Conservation (phyloP, 1,284 basidiomycete species). For the Mycena sp. region DNA sequence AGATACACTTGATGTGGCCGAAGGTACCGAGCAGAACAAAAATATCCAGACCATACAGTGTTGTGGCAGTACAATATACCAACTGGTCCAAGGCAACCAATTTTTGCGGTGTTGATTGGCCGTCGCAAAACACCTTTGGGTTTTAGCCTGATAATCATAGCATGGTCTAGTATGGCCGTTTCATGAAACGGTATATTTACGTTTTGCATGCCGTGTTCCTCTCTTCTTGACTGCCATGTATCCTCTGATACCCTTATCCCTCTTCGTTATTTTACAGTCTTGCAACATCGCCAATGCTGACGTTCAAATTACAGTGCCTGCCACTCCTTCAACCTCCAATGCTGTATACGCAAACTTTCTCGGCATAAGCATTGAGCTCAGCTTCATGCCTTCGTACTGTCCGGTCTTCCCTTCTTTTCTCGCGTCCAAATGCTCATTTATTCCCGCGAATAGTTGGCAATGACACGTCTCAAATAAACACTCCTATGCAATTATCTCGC, state of each 20-base stretch:
- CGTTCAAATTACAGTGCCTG: conserved; percentile 27
- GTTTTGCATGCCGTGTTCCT: background rate
- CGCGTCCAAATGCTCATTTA: too few relatives aligned
- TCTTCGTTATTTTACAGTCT: conserved; percentile 6
- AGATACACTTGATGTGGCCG: too few relatives aligned
- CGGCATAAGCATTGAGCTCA: conserved; percentile 54
- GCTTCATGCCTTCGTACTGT: conserved; percentile 52
- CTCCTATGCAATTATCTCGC: conserved; percentile 49
- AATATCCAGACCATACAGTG: too few relatives aligned
- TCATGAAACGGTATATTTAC: background rate
- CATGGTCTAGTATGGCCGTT: too few relatives aligned
- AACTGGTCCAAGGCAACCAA: too few relatives aligned
- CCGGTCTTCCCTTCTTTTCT: conserved; percentile 6
- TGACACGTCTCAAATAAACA: conserved; percentile 48
- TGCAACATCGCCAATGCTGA: conserved; percentile 10
- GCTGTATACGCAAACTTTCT: conserved; percentile 50
- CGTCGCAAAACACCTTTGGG: background rate
- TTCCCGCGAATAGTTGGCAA: conserved; percentile 49
- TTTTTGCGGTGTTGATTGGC: background rate
- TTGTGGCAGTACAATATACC: too few relatives aligned
- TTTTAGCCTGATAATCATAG: too few relatives aligned
- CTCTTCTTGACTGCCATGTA: conserved; percentile 14
- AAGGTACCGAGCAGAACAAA: too few relatives aligned
- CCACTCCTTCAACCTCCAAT: conserved; percentile 24
- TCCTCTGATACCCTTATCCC: conserved; percentile 5